Base-by-base conservation (phyloP, 169 alveolate genomes). In the Plasmodium cynomolgi region DNA sequence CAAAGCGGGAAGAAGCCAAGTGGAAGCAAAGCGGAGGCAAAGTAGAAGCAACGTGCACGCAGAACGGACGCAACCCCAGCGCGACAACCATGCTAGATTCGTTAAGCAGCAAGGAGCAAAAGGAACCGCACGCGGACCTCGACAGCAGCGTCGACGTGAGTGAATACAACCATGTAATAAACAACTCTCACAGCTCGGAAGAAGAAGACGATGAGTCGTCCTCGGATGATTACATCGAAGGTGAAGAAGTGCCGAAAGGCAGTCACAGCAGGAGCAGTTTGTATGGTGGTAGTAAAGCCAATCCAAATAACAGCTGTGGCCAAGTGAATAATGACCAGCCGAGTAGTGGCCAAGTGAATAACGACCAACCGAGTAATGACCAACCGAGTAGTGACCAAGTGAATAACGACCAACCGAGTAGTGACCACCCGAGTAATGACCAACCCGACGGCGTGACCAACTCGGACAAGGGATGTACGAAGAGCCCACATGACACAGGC, bases 101-200 rank as follows among this genome's bases (percentile, higher is more conserved):
- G 74, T 11, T 26, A 44, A 34, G 44, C n/a, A 58, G 39, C 31
- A 75, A 86, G 34, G 93, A 86, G 81, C 29, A 75, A 23, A 20
- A 75, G 44, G 85, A 86, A 79, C 39, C 62, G 47, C 7, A 50
- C 81, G 44, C 29, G 29, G 56, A 77, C 29, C 44, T 34, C 23
- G 81, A 86, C 62, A 86, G 72, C 62, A 86, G 72, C 71, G 71
- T 86, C 68, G 85, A 86, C 81, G 81, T 86, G 56, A 86, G 85
- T 77, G 93, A 86, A 86, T 86, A 77, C 85, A 86, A 37, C 29
- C 13, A 86, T 86, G 81, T 86, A n/a, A 86, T 86, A 86, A 77
- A 56, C 68, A 77, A 86, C 56, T 86, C 93, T 11, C n/a, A 54
- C 17, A 75, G 85, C 20, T 86, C 93, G 11, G 93, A 77, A 13